Conservation (phyloP, 495 filamentous ascomycete species). For the Tuber umbilicatum region DNA sequence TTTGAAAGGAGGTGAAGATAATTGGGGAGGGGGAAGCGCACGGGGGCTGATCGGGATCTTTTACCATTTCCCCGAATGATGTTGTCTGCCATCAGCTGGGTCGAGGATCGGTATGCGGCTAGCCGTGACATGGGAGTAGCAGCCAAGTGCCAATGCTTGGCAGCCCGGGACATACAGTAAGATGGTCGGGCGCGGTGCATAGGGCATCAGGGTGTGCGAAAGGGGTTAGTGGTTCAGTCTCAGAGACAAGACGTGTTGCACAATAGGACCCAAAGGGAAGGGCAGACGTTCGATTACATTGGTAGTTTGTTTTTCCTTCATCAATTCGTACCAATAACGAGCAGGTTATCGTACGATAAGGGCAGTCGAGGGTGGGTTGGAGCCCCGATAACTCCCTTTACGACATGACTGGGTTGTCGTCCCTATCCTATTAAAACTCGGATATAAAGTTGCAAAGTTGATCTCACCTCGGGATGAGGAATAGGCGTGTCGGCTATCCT, state of each 20-base stretch:
- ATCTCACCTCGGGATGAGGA: neutral
- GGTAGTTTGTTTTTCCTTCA: neutral
- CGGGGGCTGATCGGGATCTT: neutral
- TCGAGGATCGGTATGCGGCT: constrained; percentile 2
- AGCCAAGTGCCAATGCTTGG: neutral
- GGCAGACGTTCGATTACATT: neutral
- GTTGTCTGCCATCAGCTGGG: neutral
- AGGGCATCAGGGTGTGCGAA: neutral
- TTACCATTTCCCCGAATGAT: neutral
- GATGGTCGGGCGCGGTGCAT: neutral
- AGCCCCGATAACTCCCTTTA: neutral
- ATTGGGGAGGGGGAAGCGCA: neutral
- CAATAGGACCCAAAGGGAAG: neutral
- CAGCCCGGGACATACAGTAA: neutral
- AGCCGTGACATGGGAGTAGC: neutral
- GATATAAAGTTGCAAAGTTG: neutral
- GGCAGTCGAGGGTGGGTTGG: neutral
- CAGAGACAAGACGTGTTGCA: neutral
- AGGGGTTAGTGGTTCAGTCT: neutral
- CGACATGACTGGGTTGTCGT: neutral
- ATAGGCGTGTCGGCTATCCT: neutral
- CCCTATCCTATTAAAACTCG: neutral
- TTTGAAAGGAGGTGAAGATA: neutral
- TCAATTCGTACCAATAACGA: neutral
- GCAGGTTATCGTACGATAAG: neutral